phyloP scores from a whole-genome alignment of 345 rosid species.

The Erucastrum elatum region DNA sequence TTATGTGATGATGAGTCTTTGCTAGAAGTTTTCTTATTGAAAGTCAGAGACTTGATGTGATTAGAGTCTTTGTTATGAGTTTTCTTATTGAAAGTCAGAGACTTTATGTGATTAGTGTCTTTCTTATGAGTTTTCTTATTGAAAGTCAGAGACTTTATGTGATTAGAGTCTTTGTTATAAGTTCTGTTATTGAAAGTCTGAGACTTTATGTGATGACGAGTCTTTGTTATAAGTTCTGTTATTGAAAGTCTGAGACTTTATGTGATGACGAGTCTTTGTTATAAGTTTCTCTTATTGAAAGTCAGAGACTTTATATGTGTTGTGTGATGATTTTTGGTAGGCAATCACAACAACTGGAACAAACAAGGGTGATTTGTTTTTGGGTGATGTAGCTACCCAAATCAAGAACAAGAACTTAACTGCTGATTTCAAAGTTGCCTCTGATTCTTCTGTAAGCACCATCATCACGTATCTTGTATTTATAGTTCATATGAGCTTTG shows the following conservation, averaged over 20 bases:
- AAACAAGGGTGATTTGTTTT: conserved; percentile 31
- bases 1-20: neutral
- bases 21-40: neutral
- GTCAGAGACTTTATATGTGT: neutral
- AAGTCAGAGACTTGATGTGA: neutral
- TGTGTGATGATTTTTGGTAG: conserved; percentile 39
- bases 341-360: conserved; percentile 66
- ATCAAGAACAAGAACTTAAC: conserved; percentile 88
- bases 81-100: too few relatives aligned
- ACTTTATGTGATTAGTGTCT: too few relatives aligned
- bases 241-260: neutral
- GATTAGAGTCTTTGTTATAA: too few relatives aligned
- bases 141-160: neutral
- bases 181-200: too few relatives aligned
- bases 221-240: neutral
- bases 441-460: conserved; percentile 67
- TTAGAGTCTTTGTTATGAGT: too few relatives aligned
- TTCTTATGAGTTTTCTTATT: neutral
- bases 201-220: neutral
- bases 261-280: too few relatives aligned
- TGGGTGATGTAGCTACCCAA: conserved; percentile 84
- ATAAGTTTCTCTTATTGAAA: too few relatives aligned
- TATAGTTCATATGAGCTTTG: neutral
- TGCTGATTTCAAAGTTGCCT: conserved; percentile 84
- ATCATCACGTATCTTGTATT: neutral